These are phyloP conservation scores for Teratosphaeria nubilosa DNA, from an alignment of 2,329 filamentous ascomycete species.

Conservation along the genomic window DNA sequence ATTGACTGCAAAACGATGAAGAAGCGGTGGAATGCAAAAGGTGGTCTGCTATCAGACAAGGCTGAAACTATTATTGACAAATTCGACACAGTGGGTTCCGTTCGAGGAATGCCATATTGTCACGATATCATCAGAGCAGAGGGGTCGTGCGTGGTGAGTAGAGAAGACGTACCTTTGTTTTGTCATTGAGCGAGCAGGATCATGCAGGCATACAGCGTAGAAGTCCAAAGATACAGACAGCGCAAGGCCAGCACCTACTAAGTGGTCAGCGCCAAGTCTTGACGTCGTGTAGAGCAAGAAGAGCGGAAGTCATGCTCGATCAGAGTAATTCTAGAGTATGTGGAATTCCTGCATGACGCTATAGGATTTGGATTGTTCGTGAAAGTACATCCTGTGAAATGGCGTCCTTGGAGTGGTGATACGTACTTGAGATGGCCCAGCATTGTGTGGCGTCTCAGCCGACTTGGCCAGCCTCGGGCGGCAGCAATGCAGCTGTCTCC, in stretches of 20 bases:
- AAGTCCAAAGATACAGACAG: background rate
- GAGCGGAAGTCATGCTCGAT: constrained; percentile 14
- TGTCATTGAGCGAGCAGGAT: background rate
- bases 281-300: background rate
- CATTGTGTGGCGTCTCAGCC: background rate
- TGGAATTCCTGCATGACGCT: constrained; percentile 41
- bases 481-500: background rate
- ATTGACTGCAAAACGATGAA: constrained; percentile 17
- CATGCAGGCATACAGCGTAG: background rate
- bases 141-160: constrained; percentile 1
- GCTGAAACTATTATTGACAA: constrained; percentile 56
- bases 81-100: constrained; percentile 55
- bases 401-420: background rate
- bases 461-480: too few species aligned
- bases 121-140: constrained; percentile 48
- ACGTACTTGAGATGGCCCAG: background rate
- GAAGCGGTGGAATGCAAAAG: constrained; percentile 11
- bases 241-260: background rate
- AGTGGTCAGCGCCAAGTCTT: background rate
- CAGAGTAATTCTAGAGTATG: constrained; percentile 50
- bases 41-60: constrained; percentile 48
- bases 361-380: constrained; percentile 52
- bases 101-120: constrained; percentile 60
- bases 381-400: constrained; percentile 11
- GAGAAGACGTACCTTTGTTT: constrained; percentile 10